Conservation (phyloP, 345 rosid genomes). For the Dipteronia sinensis region DNA sequence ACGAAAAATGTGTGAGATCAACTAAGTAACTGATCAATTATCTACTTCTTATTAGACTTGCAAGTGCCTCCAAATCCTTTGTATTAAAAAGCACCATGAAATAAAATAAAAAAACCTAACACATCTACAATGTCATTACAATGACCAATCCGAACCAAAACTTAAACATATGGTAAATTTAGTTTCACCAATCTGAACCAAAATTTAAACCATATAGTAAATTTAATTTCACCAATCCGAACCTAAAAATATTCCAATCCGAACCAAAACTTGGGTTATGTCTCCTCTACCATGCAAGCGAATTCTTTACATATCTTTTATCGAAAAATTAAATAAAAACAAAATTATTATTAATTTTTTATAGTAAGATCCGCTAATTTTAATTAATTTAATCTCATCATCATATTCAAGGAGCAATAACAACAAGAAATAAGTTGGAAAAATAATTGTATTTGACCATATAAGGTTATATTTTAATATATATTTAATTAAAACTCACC, state of each 20-base stretch:
- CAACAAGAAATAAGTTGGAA: slow-evolving; percentile 28
- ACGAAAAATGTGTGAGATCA: too few species aligned
- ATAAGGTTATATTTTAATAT: background rate
- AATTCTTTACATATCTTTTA: slow-evolving; percentile 18
- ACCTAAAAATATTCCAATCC: background rate
- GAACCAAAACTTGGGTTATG: slow-evolving; percentile 13
- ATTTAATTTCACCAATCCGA: slow-evolving; percentile 11
- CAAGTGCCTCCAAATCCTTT: background rate
- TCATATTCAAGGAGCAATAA: slow-evolving; percentile 33
- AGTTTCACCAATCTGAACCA: slow-evolving; percentile 10
- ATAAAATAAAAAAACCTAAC: background rate
- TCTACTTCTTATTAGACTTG: too few species aligned
- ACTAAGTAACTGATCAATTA: too few species aligned
- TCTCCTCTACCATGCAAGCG: background rate
- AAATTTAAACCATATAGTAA: background rate
- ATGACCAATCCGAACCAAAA: background rate
- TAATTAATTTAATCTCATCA: slow-evolving; percentile 21
- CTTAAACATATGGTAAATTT: background rate
- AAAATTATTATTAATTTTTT: too few species aligned
- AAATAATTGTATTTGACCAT: slow-evolving; percentile 30
- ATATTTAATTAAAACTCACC: background rate
- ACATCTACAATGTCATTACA: background rate
- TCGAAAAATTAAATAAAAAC: slow-evolving; percentile 12
- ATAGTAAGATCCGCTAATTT: slow-evolving; percentile 26
- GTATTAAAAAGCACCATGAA: background rate